A percentile compares a stretch with the other conserved stretches of the same genome.
Evolutionary conservation across 2,329 filamentous ascomycete genomes (phyloP).

Genomic region (Pseudogymnoascus sp.): DNA sequence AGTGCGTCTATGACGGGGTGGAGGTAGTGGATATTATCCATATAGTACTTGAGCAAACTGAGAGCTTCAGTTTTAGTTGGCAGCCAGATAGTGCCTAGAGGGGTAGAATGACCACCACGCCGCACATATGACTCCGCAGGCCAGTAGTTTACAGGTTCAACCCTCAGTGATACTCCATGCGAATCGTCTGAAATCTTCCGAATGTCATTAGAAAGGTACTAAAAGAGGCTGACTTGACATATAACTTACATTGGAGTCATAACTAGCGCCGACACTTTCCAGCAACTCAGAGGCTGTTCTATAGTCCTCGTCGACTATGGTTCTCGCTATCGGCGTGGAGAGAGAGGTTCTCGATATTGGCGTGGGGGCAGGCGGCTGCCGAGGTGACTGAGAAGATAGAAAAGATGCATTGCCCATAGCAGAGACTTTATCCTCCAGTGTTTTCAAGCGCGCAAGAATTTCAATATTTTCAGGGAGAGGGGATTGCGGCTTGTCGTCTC

Average conservation of each 20-base stretch:
- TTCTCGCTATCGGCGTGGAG: not conserved
- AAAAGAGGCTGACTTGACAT: not conserved
- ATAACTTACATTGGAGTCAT: conserved; percentile 3
- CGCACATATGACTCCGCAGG: not conserved
- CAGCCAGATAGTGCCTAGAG: not conserved
- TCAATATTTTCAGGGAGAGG: not conserved
- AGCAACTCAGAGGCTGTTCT: not conserved
- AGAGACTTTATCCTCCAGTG: not conserved
- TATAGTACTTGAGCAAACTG: not conserved
- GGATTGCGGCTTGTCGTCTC: not conserved
- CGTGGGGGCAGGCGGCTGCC: not conserved
- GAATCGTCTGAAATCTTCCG: conserved; percentile 4
- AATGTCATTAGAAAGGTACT: not conserved
- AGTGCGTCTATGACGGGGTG: conserved; percentile 1
- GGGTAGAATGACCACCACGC: not conserved
- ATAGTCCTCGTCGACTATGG: not conserved
- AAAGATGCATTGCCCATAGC: not conserved
- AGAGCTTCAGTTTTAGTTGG: not conserved
- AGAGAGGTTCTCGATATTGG: not conserved
- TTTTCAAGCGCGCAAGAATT: conserved; percentile 1
- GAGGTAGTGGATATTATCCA: not conserved
- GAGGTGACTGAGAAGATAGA: not conserved
- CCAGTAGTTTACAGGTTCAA: not conserved
- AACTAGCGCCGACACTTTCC: not conserved
- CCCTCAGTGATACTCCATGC: not conserved